A percentile compares a stretch with the other conserved stretches of the same genome.
Evolutionary conservation across 345 rosid species (phyloP).

Genomic region (Psidium friedrichsthalianum): DNA sequence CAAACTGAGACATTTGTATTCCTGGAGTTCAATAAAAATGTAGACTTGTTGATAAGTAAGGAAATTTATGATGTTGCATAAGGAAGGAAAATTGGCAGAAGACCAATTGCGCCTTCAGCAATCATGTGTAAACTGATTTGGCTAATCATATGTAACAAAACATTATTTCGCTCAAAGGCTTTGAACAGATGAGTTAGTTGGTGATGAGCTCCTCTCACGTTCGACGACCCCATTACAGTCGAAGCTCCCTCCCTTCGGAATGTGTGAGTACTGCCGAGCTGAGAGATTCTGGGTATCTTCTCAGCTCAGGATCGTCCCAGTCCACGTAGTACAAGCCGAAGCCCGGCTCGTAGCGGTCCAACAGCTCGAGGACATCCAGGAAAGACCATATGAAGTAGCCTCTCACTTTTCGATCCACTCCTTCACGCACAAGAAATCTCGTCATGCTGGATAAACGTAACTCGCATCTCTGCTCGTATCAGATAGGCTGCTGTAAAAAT

Average conservation of each 20-base stretch:
- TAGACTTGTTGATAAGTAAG: no score
- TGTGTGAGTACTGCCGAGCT: slow-evolving; percentile 34
- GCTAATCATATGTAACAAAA: no score
- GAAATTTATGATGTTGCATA: no score
- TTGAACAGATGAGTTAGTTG: no score
- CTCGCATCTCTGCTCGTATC: no score
- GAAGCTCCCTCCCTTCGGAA: slow-evolving; percentile 19
- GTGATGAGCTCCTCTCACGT: background rate
- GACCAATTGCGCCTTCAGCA: no score
- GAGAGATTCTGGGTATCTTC: slow-evolving; percentile 32
- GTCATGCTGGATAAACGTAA: background rate
- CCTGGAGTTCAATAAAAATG: no score
- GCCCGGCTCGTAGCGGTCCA: slow-evolving; percentile 18
- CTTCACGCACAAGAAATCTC: slow-evolving; percentile 2
- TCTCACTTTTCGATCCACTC: slow-evolving; percentile 28
- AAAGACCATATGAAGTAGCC: slow-evolving; percentile 48
- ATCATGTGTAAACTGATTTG: no score
- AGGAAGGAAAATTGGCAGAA: no score
- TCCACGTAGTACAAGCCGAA: slow-evolving; percentile 39
- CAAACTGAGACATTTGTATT: no score
- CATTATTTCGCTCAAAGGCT: no score
- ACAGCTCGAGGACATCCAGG: slow-evolving; percentile 21
- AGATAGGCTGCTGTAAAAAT: slow-evolving; percentile 15
- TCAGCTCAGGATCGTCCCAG: slow-evolving; percentile 20
- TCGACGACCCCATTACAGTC: background rate